These are phyloP conservation scores for Boletus sp. DNA, from an alignment of 768 basidiomycete species.

Conservation along the genomic window DNA sequence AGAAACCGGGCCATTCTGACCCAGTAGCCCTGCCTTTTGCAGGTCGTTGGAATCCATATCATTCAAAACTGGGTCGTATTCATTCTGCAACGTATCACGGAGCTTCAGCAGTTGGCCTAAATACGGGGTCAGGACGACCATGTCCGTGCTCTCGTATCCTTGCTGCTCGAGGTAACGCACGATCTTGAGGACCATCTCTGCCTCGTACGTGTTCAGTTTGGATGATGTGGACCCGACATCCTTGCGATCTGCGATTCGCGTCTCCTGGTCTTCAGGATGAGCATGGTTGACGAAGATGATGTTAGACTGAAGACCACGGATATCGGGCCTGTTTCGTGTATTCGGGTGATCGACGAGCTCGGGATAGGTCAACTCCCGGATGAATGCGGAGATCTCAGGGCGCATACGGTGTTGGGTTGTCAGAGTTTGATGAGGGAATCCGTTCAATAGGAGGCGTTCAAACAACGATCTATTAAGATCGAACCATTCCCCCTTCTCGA, in stretches of 20 bases:
- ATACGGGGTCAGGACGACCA: conserved; percentile 73
- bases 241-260: conserved; percentile 39
- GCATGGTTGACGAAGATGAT: conserved; percentile 61
- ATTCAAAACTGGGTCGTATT: conserved; percentile 57
- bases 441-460: conserved; percentile 61
- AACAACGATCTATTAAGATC: conserved; percentile 69
- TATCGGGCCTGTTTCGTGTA: conserved; percentile 48
- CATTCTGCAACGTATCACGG: conserved; percentile 40
- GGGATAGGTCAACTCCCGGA: conserved; percentile 66
- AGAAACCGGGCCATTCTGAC: conserved; percentile 34
- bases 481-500: conserved; percentile 68
- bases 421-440: conserved; percentile 60
- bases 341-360: conserved; percentile 56
- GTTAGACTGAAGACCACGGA: conserved; percentile 57
- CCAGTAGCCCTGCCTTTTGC: conserved; percentile 53
- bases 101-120: conserved; percentile 60
- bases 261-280: conserved; percentile 51
- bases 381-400: conserved; percentile 64
- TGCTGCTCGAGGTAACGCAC: conserved; percentile 66
- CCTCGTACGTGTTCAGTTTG: conserved; percentile 63
- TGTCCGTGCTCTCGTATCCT: conserved; percentile 57
- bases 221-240: conserved; percentile 51
- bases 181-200: conserved; percentile 63
- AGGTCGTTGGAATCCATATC: conserved; percentile 64
- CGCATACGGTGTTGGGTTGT: conserved; percentile 67